Evolutionary conservation across 225 moss, liverwort and hornwort species (phyloP).

Genomic region (Pleurozium schreberi): DNA sequence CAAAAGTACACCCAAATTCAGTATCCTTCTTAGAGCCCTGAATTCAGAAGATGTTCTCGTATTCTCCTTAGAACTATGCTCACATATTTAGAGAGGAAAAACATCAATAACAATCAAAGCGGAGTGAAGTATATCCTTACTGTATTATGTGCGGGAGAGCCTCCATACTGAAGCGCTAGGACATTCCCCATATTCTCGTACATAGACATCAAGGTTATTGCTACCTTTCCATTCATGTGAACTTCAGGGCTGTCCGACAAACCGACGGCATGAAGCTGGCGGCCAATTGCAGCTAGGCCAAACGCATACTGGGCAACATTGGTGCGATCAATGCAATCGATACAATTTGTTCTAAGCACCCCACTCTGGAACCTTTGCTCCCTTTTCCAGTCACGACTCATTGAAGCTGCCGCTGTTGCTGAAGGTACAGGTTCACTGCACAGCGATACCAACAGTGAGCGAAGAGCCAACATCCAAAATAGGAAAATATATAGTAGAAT

Average conservation of each 20-base stretch:
- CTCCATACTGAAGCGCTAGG: conserved; percentile 84
- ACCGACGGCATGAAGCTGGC: conserved; percentile 77
- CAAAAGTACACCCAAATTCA: not conserved
- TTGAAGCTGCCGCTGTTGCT: conserved; percentile 29
- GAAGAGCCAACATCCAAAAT: not conserved
- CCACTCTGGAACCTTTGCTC: conserved; percentile 75
- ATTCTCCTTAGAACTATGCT: not conserved
- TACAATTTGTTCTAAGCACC: conserved; percentile 85
- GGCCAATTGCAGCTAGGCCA: conserved; percentile 74
- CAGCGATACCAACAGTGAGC: not conserved
- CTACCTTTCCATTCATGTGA: conserved; percentile 56
- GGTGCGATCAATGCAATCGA: conserved; percentile 92
- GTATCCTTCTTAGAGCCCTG: not conserved
- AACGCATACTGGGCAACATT: conserved; percentile 90
- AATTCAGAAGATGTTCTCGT: not conserved
- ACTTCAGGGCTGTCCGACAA: conserved; percentile 46
- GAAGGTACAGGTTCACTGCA: conserved; percentile 45
- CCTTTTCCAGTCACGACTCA: conserved; percentile 17
- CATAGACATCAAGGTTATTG: conserved; percentile 50
- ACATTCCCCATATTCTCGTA: conserved; percentile 87
- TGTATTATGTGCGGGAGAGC: conserved; percentile 81
- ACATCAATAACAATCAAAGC: not conserved
- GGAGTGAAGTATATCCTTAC: conserved; percentile 23
- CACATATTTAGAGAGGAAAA: not conserved
- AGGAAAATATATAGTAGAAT: not conserved